Base-by-base conservation (phyloP, 202 grass and related monocot species). In the Schoenoplectus triqueter region DNA sequence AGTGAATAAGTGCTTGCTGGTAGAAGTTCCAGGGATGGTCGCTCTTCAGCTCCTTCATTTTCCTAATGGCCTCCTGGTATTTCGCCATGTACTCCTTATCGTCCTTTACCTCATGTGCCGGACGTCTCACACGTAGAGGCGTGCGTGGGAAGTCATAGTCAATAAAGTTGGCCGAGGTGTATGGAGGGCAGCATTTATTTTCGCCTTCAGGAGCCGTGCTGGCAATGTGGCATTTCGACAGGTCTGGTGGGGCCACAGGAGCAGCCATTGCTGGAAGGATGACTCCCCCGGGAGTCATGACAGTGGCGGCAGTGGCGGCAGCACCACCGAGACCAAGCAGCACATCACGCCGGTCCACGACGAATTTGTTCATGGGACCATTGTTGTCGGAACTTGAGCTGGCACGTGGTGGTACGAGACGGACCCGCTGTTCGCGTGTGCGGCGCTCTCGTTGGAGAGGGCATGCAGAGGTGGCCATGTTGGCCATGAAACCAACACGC, bases 11-110 rank as follows among this genome's bases (percentile, higher is more conserved):
- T 8, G 88, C 86, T 22, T 92, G 86, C 13, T 74, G 61, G 20
- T 47, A 48, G 83, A 77, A 92, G 78, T 85, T 92, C 71, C 66
- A 73, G 4, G 90, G 90, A 63, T 92, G n/a, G 3, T 70, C 0
- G 0, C 3, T 10, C 0, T 61, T 21, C 8, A 88, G 50, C 7
- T 19, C 83, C 73, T 86, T 88, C 90, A 88, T 88, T 52, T 5
- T 69, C 52, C 2, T 17, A 0, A 89, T 8, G 0, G 90, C 90
- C 7, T 69, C 22, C 42, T 51, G 66, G 79, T 92, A 92, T 71
- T 86, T 92, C 1, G 2, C 39, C 49, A 87, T 6, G 73, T 90
- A 87, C 1, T 80, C 85, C 6, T 0, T 0, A 56, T 77, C 71
- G 5, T 78, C 1, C 44, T 61, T 80, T 51, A 73, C 71, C 42